These are phyloP conservation scores for Gardenia jasminoides DNA, from an alignment of 257 asterid species.

Conservation along the genomic window DNA sequence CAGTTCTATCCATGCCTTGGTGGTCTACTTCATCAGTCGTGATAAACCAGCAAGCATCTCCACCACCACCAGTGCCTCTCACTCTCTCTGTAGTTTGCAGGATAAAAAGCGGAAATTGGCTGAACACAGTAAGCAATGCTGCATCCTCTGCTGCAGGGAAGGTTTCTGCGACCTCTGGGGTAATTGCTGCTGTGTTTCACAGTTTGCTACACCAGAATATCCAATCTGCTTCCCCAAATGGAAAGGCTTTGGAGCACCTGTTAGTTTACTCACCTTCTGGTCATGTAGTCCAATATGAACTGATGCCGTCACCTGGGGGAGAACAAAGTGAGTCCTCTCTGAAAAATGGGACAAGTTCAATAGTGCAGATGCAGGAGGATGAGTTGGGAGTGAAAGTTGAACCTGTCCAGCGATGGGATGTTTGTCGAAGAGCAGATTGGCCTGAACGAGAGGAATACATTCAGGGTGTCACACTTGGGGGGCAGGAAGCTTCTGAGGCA, in stretches of 20 bases:
- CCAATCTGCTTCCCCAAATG: constrained; percentile 27
- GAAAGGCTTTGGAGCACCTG: constrained; percentile 39
- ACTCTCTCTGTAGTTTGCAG: constrained; percentile 48
- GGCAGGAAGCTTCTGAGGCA: constrained; percentile 24
- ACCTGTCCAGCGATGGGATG: constrained; percentile 55
- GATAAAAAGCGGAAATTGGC: constrained; percentile 43
- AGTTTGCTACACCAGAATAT: constrained; percentile 24
- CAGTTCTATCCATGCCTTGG: constrained; percentile 46
- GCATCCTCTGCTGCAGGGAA: constrained; percentile 50
- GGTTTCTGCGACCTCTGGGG: constrained; percentile 39
- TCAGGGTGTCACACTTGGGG: constrained; percentile 26
- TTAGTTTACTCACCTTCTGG: constrained; percentile 51
- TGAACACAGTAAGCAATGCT: constrained; percentile 44
- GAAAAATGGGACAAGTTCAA: constrained; percentile 32
- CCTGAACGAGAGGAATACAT: constrained; percentile 50
- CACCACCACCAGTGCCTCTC: constrained; percentile 34
- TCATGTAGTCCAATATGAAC: constrained; percentile 44
- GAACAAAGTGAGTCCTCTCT: constrained; percentile 31
- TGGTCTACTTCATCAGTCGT: constrained; percentile 45
- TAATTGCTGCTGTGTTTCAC: constrained; percentile 45
- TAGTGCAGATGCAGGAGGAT: constrained; percentile 46
- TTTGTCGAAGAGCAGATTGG: constrained; percentile 55
- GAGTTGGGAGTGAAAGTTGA: constrained; percentile 42
- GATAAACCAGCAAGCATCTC: constrained; percentile 32
- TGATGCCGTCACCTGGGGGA: constrained; percentile 38